Conservation (phyloP, 2,329 filamentous ascomycete genomes). For the Rhynchosporium secalis region DNA sequence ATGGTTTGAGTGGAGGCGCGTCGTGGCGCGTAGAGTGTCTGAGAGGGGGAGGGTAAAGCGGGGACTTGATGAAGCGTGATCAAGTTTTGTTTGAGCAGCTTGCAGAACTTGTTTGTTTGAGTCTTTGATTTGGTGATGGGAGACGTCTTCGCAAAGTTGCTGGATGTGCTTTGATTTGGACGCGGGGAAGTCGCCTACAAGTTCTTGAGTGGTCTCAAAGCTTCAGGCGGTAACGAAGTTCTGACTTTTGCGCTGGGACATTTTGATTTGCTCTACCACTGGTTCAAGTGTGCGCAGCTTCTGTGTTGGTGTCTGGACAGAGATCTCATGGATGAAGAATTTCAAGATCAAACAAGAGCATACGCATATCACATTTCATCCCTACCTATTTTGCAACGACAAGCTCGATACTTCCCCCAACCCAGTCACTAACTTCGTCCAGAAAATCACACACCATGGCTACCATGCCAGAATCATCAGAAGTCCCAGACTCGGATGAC, state of each 20-base stretch:
- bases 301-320: too few relatives aligned
- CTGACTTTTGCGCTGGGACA: background rate
- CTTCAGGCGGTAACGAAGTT: background rate
- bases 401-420: background rate
- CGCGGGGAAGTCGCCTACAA: background rate
- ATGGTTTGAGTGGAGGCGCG: background rate
- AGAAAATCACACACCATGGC: constrained; percentile 7
- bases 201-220: background rate
- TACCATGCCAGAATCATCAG: background rate
- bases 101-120: background rate
- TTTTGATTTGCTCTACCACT: background rate
- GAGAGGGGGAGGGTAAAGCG: background rate
- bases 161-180: background rate
- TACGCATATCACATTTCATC: background rate
- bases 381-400: background rate
- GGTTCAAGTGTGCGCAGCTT: too few relatives aligned
- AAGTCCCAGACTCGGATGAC: constrained; percentile 4
- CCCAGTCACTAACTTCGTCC: background rate
- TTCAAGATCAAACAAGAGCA: too few relatives aligned
- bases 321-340: too few relatives aligned
- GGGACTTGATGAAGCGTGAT: background rate
- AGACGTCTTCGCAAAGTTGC: background rate
- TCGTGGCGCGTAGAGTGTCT: background rate
- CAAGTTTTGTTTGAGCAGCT: background rate
- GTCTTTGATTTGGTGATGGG: background rate